Evolutionary conservation across 495 filamentous ascomycete genomes (phyloP).

Genomic region (Achaetomiella virescens): DNA sequence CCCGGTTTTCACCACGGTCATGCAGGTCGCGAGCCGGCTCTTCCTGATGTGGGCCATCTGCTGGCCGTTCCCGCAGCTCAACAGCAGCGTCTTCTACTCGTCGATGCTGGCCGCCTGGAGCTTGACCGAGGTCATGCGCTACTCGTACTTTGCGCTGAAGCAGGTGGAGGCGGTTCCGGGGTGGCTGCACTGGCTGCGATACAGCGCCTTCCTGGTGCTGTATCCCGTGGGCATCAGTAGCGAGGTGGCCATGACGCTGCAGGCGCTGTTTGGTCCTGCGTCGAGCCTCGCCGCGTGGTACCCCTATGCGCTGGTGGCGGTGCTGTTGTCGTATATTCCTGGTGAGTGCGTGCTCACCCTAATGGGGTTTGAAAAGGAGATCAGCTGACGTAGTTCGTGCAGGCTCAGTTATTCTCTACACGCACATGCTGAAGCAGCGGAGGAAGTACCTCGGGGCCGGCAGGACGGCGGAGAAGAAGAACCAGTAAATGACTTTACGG

Average conservation of each 20-base stretch:
- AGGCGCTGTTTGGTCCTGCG: constrained; percentile 60
- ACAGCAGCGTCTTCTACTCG: constrained; percentile 48
- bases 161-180: constrained; percentile 52
- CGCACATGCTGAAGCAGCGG: constrained; percentile 89
- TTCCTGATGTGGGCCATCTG: constrained; percentile 79
- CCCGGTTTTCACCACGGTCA: constrained; percentile 73
- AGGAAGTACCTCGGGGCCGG: constrained; percentile 59
- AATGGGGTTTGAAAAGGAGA: not conserved
- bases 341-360: constrained; percentile 45
- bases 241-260: constrained; percentile 72
- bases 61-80: constrained; percentile 56
- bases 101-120: constrained; percentile 78
- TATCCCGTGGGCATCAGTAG: constrained; percentile 87
- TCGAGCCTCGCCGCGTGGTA: constrained; percentile 39
- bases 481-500: constrained; percentile 9
- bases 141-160: constrained; percentile 76
- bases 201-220: constrained; percentile 87
- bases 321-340: constrained; percentile 72
- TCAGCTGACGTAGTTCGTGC: constrained; percentile 2
- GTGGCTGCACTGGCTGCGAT: constrained; percentile 76
- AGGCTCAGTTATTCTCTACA: constrained; percentile 85
- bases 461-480: constrained; percentile 29
- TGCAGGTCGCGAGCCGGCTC: constrained; percentile 79
- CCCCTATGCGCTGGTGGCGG: constrained; percentile 50
- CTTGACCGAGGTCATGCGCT: constrained; percentile 80